Evolutionary conservation across 495 filamentous ascomycete species (phyloP), one percentile per base, ranked within the genome.

Genomic region (Astrocystis sublimbata): DNA sequence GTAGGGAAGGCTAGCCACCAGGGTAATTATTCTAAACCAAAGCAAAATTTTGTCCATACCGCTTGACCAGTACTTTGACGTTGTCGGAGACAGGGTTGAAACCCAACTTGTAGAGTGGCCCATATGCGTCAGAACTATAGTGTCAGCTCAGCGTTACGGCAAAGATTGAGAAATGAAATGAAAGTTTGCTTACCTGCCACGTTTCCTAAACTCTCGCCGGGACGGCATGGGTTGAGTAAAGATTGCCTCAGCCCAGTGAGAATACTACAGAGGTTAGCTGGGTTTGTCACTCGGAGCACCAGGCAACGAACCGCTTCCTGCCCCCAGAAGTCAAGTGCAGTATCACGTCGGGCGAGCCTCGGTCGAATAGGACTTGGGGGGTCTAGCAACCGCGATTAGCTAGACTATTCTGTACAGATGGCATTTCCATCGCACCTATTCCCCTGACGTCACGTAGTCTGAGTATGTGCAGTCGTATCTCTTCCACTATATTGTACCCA

Each of bases 191-290:
- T 60, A 78, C 76, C 43, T 41, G 70, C 70, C 68, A 42, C 70
- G 65, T 62, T 77, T 71, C 62, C 78, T 81, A 61, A 84, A 66
- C 24, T 76, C 75, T 41, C 81, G 82, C 15, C 79, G 71, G 17
- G 79, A 78, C 8, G 81, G 78, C 43, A 82, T 70, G 1, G 78
- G 79, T 4, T 81, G 73, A 5, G 82, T 81, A 58, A 85, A 85
- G 28, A 85, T 83, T 17, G 81, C 77, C 65, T 85, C 79, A 26
- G 83, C 81, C 83, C 83, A 85, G 61, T 81, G 79, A 24, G 68
- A 63, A 49, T 69, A 66, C 74, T 76, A 31, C 66, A 3, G 42
- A 15, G 6, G 35, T 60, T 26, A 60, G 42, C 17, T 15, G 28
- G 2, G 12, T 30, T 19, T 17, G 6, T 19, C 19, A 17, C 6